Evolutionary conservation across 352 stramenopile species (phyloP), one percentile per base, ranked within the genome.

Genomic region (Pythium sp.): DNA sequence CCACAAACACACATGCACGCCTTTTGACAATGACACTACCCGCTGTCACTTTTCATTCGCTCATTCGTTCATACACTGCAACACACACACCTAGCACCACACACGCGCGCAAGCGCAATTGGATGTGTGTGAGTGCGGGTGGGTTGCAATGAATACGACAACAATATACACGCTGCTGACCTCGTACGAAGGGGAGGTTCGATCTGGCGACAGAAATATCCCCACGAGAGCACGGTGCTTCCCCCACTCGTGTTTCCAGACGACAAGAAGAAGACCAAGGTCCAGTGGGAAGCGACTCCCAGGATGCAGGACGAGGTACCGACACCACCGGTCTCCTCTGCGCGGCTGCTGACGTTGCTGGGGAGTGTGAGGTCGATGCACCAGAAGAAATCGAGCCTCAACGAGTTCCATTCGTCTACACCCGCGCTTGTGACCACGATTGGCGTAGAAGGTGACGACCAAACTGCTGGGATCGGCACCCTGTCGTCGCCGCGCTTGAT

Each of bases 181-280:
- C 24, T 26, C 24, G 24, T 26, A 26, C 24, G 24, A n/a, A n/a
- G n/a, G n/a, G n/a, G n/a, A n/a, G n/a, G n/a, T n/a, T 60, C 58
- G 32, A 62, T 26, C 18, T 58, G 41, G 34, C 55, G 18, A 51
- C 18, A 24, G 18, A 8, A 51, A 30, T 5, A 20, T n/a, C 15
- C 11, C 15, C 53, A 11, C 53, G 18, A 56, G 24, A 22, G 22
- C 41, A 67, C 51, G 0, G 64, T 69, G 24, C 58, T 70, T 32
- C 58, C 65, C 15, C 58, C 57, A 56, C 58, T 70, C 28, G 65
- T 66, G 65, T 62, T 70, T 32, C 36, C 49, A 20, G 58, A 66
- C 58, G 58, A 70, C 46, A 61, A 47, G 58, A 65, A 65, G 38
- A 62, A 47, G 15, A 3, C 32, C 22, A 57, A 61, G 36, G 34